Evolutionary conservation across 2,329 filamentous ascomycete genomes (phyloP), one percentile per base, ranked within the genome.

Genomic region (Diaporthe citrichinensis): DNA sequence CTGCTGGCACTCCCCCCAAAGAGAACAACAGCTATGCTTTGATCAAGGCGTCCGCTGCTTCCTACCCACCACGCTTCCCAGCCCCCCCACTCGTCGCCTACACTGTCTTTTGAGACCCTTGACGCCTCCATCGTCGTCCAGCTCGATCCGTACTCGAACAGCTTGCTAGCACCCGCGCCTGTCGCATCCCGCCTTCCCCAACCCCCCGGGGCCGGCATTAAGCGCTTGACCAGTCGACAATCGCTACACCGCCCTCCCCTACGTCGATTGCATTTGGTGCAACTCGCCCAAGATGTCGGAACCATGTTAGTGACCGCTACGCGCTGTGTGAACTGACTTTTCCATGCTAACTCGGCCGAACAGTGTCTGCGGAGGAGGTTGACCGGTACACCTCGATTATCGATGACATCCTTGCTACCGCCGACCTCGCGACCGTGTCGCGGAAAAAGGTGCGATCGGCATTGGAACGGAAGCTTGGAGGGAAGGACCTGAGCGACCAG

Each of bases 341-440:
- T 12, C 31, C 9, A 9, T 36, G 61, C 61, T 77, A 55, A 76
- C 69, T 44, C 20, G n/a, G 28, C n/a, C 25, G 41, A 23, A 55
- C 77, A 91, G 90, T 91, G 78, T 85, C 85, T 55, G 72, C 84
- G 72, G 86, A 88, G 71, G 90, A 92, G 80, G 85, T 84, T 78
- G 77, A 81, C 74, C 84, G 86, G 78, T 92, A 91, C 82, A 92
- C 88, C 72, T 83, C 85, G 73, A 88, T 92, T 79, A 92, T 92
- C 81, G 91, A 92, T 80, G 85, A 83, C 55, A 92, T 92, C 77
- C 87, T 92, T 31, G 85, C 85, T 36, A 88, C 86, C 15, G 88
- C 89, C 73, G 89, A 92, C 78, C 87, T 92, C 55, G 86, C 89
- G 78, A 92, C 91, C n/a, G 89, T 92, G 71, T 90, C 91, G 39